Percentiles rank a stretch among this genome's conserved stretches.
Evolutionary conservation across 1,284 basidiomycete species (phyloP).

Genomic region (Cutaneotrichosporon arboriforme): DNA sequence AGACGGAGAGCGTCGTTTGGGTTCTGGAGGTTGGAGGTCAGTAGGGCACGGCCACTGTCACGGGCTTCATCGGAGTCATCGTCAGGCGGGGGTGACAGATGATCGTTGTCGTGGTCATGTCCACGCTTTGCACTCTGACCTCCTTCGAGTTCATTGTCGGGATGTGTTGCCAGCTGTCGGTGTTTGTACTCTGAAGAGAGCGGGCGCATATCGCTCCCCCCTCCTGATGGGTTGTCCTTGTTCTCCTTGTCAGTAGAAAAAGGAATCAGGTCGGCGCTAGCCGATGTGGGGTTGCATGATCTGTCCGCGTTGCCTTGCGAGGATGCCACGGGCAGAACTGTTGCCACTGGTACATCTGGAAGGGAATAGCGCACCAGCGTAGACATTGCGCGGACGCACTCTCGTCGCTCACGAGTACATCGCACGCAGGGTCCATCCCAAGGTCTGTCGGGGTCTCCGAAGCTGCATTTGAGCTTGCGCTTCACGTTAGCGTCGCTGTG

Average conservation of each 20-base stretch:
- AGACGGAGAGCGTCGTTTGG: constrained; percentile 15
- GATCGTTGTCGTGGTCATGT: not conserved
- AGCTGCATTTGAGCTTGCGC: constrained; percentile 18
- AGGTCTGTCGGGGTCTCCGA: constrained; percentile 16
- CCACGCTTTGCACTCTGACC: too few relatives aligned
- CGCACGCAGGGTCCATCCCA: constrained; percentile 18
- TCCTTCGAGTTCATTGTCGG: too few relatives aligned
- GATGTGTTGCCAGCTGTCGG: too few relatives aligned
- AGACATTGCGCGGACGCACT: constrained; percentile 12
- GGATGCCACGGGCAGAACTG: too few relatives aligned
- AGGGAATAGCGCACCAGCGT: constrained; percentile 6
- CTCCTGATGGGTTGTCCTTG: too few relatives aligned
- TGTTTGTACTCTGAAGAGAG: too few relatives aligned
- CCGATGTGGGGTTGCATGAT: too few relatives aligned
- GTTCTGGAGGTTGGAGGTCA: constrained; percentile 12
- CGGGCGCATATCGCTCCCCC: too few relatives aligned
- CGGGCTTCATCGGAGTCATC: not conserved
- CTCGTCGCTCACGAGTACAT: constrained; percentile 14
- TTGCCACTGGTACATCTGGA: not conserved
- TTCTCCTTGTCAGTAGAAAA: too few relatives aligned
- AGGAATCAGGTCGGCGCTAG: too few relatives aligned
- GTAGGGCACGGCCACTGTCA: constrained; percentile 1
- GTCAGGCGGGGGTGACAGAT: not conserved
- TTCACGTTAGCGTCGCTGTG: not conserved
- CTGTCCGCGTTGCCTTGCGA: too few relatives aligned